A percentile compares a stretch with the other conserved stretches of the same genome.
These are phyloP conservation scores for Clathrus columnatus DNA, from an alignment of 768 basidiomycete species.

Conservation along the genomic window DNA sequence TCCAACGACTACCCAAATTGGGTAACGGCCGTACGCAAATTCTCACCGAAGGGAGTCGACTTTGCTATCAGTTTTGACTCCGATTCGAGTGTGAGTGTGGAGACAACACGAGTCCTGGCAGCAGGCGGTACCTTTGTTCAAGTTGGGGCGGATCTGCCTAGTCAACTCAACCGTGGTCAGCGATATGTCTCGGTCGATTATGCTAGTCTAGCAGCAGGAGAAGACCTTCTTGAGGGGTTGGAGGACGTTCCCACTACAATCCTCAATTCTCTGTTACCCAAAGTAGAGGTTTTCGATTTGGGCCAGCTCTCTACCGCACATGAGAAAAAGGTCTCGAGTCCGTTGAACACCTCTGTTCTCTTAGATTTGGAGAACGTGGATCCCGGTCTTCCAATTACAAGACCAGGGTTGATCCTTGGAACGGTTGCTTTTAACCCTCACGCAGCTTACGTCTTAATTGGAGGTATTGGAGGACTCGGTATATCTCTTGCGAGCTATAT, in stretches of 20 bases:
- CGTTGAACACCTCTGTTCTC: no score
- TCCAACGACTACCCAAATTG: no score
- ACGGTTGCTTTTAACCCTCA: slow-evolving; percentile 21
- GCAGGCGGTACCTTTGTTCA: slow-evolving; percentile 5
- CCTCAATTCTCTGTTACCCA: slow-evolving; percentile 10
- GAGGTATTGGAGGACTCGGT: slow-evolving; percentile 31
- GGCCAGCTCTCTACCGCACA: slow-evolving; percentile 1
- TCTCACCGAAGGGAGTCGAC: slow-evolving; percentile 2
- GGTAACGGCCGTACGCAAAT: background rate
- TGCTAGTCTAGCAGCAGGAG: background rate
- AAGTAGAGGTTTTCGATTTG: slow-evolving; percentile 7
- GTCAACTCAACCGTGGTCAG: background rate
- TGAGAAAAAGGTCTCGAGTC: no score
- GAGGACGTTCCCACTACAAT: no score
- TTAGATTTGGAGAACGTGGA: no score
- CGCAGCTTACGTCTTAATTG: slow-evolving; percentile 29
- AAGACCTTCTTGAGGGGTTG: slow-evolving; percentile 11
- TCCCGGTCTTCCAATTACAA: no score
- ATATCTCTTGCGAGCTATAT: slow-evolving; percentile 30
- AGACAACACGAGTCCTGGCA: slow-evolving; percentile 6
- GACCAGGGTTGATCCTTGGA: no score
- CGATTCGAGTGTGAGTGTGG: background rate
- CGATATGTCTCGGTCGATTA: slow-evolving; percentile 9
- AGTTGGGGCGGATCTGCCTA: slow-evolving; percentile 5
- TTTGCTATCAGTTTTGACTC: slow-evolving; percentile 10